Percentiles rank a stretch among this genome's conserved stretches.
Conservation (phyloP, 179 eudicot species). For the Beta corolliflora region DNA sequence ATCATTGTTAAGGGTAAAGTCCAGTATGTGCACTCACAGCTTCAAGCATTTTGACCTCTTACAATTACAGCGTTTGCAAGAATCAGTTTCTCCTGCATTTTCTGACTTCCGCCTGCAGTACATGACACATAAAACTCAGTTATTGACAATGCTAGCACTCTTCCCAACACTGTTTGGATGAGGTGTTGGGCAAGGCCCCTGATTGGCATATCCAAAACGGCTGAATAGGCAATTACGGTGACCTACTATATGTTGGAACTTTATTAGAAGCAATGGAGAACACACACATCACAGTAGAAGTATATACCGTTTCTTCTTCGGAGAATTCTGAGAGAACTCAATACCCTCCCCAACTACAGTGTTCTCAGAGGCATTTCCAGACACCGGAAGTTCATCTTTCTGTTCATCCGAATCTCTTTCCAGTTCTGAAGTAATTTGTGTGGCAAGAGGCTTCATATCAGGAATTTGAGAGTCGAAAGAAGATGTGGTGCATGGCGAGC, state of each 20-base stretch:
- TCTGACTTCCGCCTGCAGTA: constrained; percentile 59
- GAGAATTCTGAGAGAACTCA: constrained; percentile 53
- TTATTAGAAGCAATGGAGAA: neutral
- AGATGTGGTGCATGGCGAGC: constrained; percentile 37
- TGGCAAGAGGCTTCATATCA: constrained; percentile 33
- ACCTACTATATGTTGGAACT: neutral
- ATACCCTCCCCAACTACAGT: constrained; percentile 36
- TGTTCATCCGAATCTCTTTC: constrained; percentile 28
- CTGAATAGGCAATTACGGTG: neutral
- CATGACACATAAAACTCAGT: constrained; percentile 8
- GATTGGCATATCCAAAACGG: neutral
- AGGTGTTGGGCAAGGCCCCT: neutral
- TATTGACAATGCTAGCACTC: neutral
- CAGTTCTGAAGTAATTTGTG: constrained; percentile 28
- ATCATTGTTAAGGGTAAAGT: neutral
- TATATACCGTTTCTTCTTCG: constrained; percentile 73
- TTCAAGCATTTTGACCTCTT: constrained; percentile 85
- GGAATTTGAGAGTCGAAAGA: constrained; percentile 30
- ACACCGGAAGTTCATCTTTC: constrained; percentile 37
- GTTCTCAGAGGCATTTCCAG: constrained; percentile 46
- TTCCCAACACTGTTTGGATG: neutral
- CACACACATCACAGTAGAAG: neutral
- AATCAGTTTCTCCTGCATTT: constrained; percentile 49
- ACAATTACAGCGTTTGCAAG: constrained; percentile 81
- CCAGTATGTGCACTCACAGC: constrained; percentile 52